These are phyloP conservation scores for Aspergillus sclerotialis DNA, from an alignment of 2,329 filamentous ascomycete genomes.

Conservation along the genomic window DNA sequence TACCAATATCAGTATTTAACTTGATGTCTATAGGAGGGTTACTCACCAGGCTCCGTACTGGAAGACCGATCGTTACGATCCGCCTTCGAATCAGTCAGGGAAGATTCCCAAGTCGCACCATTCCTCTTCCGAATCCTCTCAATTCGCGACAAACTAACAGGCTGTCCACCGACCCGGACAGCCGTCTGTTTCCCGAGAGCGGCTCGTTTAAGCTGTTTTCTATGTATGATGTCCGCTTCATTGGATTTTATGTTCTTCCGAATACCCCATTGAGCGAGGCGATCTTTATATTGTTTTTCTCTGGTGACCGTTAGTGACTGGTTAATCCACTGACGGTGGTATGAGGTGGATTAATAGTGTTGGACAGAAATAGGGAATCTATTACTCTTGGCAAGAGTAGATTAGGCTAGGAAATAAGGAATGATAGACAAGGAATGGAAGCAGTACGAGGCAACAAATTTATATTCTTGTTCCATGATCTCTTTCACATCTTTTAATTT, in stretches of 20 bases:
- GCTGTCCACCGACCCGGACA: constrained; percentile 27
- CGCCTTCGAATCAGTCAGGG: constrained; percentile 9
- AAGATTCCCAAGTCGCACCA: constrained; percentile 19
- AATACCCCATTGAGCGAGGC: constrained; percentile 29
- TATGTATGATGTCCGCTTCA: constrained; percentile 31
- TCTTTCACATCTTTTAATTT: constrained; percentile 30
- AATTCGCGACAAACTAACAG: constrained; percentile 28
- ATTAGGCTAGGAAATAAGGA: constrained; percentile 1
- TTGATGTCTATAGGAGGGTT: not conserved
- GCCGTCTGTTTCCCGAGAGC: constrained; percentile 31
- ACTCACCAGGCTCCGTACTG: constrained; percentile 10
- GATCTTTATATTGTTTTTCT: constrained; percentile 35
- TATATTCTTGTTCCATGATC: constrained; percentile 30
- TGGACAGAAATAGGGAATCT: constrained; percentile 5
- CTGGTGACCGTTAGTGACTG: constrained; percentile 17
- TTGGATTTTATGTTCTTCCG: constrained; percentile 34
- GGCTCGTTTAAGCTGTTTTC: constrained; percentile 31
- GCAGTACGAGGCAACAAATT: constrained; percentile 29
- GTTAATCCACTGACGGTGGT: constrained; percentile 6
- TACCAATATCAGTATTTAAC: not conserved
- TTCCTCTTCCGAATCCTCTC: constrained; percentile 28
- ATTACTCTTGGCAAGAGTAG: not conserved
- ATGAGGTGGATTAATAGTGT: constrained; percentile 2
- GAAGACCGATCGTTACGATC: too few relatives aligned
- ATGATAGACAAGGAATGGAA: constrained; percentile 5